phyloP scores from a whole-genome alignment of 306 rosid genomes.

The Pyrus betulifolia region DNA sequence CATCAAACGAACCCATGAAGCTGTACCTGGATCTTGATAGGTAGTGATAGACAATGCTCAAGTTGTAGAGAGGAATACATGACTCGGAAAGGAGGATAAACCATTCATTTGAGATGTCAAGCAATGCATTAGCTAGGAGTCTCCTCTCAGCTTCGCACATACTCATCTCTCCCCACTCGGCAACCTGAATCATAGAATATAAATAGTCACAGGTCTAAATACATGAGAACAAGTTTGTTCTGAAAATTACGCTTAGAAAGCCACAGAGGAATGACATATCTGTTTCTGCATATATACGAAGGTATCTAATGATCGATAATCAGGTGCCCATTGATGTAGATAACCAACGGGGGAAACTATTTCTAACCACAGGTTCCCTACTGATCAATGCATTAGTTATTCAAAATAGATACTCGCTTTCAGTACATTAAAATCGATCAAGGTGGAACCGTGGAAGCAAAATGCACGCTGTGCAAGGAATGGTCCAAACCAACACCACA shows the following conservation, averaged over 20 bases:
- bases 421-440: not conserved
- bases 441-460: not conserved
- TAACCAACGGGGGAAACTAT: not conserved
- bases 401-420: not conserved
- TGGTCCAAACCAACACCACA: not conserved
- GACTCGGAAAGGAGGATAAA: constrained; percentile 86
- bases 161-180: constrained; percentile 96
- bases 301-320: not conserved
- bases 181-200: constrained; percentile 41
- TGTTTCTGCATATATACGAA: not conserved
- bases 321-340: too few species aligned
- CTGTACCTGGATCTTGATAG: constrained; percentile 67
- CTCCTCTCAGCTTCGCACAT: constrained; percentile 98
- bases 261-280: not conserved
- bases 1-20: constrained; percentile 87
- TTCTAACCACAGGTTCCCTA: not conserved
- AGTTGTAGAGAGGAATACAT: constrained; percentile 86
- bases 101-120: constrained; percentile 93
- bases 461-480: not conserved
- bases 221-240: not conserved
- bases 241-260: not conserved
- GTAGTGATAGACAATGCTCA: constrained; percentile 66
- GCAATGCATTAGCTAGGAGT: constrained; percentile 88
- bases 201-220: not conserved
- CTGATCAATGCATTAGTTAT: not conserved